Evolutionary conservation across 495 filamentous ascomycete genomes (phyloP).

Genomic region (Neurospora sp.): DNA sequence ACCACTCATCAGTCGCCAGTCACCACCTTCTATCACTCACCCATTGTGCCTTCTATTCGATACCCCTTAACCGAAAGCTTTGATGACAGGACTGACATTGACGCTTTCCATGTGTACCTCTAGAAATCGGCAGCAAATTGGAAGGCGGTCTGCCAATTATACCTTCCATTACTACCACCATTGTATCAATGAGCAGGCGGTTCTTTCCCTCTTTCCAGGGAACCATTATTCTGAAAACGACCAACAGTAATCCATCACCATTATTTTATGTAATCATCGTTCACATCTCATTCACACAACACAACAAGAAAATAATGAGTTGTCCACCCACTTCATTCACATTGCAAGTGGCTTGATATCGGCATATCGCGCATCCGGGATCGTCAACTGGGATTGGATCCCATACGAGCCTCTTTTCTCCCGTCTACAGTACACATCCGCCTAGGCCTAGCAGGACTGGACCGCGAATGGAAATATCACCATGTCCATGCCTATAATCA

Average conservation of each 20-base stretch:
- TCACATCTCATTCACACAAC: neutral
- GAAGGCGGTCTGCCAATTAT: neutral
- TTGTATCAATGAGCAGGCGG: neutral
- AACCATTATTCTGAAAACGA: neutral
- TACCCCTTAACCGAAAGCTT: neutral
- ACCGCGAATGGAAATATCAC: neutral
- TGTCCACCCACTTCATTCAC: neutral
- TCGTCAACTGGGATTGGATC: neutral
- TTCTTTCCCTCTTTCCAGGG: neutral
- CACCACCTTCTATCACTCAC: neutral
- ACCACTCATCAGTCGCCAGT: neutral
- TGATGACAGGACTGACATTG: neutral
- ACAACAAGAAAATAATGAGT: neutral
- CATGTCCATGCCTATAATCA: neutral
- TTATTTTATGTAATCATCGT: neutral
- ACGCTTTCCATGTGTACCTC: neutral
- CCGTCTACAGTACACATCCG: neutral
- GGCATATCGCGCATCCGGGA: neutral
- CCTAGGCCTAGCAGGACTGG: neutral
- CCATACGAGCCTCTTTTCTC: neutral
- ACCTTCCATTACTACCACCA: neutral
- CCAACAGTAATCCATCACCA: neutral
- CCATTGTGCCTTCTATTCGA: neutral
- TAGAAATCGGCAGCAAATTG: neutral
- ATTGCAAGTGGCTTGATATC: neutral